phyloP scores from a whole-genome alignment of 371 early-diverging fungal genomes.

The Mucor circinelloides region DNA sequence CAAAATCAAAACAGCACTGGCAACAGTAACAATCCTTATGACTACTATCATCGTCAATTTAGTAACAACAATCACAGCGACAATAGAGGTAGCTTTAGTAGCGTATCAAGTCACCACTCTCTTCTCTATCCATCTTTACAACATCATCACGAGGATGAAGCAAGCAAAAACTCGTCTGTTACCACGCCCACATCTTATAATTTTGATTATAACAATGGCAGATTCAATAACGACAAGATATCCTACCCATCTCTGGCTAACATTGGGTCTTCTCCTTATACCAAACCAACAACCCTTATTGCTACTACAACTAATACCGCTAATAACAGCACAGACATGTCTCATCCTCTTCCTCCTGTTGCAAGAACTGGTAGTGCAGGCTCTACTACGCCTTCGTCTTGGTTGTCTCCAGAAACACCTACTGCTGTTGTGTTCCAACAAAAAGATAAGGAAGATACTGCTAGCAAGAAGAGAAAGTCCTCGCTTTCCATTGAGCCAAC shows the following conservation, averaged over 20 bases:
- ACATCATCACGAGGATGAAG: conserved; percentile 10
- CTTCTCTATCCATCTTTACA: conserved; percentile 10
- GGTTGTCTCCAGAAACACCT: conserved; percentile 30
- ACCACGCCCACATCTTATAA: conserved; percentile 9
- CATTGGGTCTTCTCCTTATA: conserved; percentile 6
- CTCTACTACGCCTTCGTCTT: conserved; percentile 24
- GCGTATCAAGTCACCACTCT: conserved; percentile 25
- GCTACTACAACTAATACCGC: not conserved
- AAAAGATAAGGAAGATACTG: not conserved
- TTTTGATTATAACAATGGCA: conserved; percentile 2
- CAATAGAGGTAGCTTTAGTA: conserved; percentile 21
- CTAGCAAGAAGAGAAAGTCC: conserved; percentile 1
- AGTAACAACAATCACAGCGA: not conserved
- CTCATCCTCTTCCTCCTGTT: not conserved
- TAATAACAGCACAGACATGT: not conserved
- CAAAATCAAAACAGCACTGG: not conserved
- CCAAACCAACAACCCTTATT: conserved; percentile 5
- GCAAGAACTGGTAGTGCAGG: conserved; percentile 8
- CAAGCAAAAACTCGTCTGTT: conserved; percentile 6
- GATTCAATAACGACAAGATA: not conserved
- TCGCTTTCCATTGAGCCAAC: not conserved
- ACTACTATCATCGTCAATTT: conserved; percentile 7
- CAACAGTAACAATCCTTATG: not conserved
- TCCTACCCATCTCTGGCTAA: not conserved
- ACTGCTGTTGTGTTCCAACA: conserved; percentile 24